Percentiles rank a stretch among this genome's conserved stretches.
Evolutionary conservation across 805 yeast genomes (phyloP).

Genomic region (Candida maris): DNA sequence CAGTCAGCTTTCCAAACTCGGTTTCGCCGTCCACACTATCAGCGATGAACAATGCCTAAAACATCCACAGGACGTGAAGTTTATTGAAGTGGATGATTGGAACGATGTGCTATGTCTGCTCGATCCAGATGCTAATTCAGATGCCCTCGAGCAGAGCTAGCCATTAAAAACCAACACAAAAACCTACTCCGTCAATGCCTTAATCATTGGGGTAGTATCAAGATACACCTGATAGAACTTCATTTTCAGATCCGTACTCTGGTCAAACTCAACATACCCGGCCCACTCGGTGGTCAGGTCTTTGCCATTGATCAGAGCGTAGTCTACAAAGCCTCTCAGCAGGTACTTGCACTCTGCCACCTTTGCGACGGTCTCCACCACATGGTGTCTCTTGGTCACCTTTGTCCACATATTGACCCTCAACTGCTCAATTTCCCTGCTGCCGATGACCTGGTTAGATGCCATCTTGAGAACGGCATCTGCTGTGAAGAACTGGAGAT

Average conservation of each 20-base stretch:
- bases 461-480: constrained; percentile 12
- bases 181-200: constrained; percentile 8
- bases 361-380: constrained; percentile 9
- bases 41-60: constrained; percentile 11
- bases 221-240: constrained; percentile 15
- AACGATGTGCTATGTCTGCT: constrained; percentile 14
- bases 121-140: background rate
- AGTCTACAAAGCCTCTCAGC: constrained; percentile 15
- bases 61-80: constrained; percentile 12
- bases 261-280: constrained; percentile 8
- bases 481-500: constrained; percentile 8
- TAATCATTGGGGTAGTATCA: constrained; percentile 11
- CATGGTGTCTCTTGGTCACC: constrained; percentile 15
- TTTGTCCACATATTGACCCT: constrained; percentile 17
- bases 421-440: constrained; percentile 6
- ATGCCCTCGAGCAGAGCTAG: too few species aligned
- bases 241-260: constrained; percentile 8
- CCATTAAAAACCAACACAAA: too few species aligned
- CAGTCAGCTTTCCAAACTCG: constrained; percentile 22
- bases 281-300: constrained; percentile 13
- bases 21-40: constrained; percentile 20
- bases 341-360: constrained; percentile 8
- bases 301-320: constrained; percentile 12
- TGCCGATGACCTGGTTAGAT: constrained; percentile 4
- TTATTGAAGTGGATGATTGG: constrained; percentile 20